Conservation (phyloP, 768 basidiomycete genomes). For the Fistulinella prunicolor region DNA sequence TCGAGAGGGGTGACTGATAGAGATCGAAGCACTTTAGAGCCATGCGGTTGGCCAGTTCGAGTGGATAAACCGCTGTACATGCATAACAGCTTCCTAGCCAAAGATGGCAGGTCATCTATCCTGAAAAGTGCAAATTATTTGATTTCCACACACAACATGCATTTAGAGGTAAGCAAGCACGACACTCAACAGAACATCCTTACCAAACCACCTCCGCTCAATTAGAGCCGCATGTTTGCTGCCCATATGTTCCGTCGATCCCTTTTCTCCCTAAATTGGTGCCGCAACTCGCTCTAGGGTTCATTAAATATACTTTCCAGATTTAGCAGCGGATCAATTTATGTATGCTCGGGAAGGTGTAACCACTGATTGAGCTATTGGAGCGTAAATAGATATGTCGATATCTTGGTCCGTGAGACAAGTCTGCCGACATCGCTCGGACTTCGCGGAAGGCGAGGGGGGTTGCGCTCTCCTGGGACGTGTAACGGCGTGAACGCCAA, state of each 20-base stretch:
- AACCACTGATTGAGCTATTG: background rate
- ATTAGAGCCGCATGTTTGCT: constrained; percentile 6
- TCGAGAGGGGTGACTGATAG: constrained; percentile 10
- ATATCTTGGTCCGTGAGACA: too few relatives aligned
- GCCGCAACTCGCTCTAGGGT: constrained; percentile 7
- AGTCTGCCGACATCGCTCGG: background rate
- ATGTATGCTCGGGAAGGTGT: background rate
- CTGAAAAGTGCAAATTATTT: constrained; percentile 32
- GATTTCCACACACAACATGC: constrained; percentile 22
- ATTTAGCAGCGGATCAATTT: constrained; percentile 8
- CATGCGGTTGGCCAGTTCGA: constrained; percentile 23
- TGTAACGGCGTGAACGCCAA: background rate
- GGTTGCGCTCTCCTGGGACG: background rate
- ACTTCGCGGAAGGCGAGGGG: background rate
- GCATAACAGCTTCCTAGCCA: constrained; percentile 9
- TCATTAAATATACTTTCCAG: background rate
- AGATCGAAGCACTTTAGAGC: constrained; percentile 12
- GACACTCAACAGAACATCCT: constrained; percentile 7
- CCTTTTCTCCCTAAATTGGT: constrained; percentile 2
- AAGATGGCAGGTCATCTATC: constrained; percentile 30
- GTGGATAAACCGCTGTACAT: constrained; percentile 13
- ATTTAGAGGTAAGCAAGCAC: constrained; percentile 13
- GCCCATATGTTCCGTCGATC: background rate
- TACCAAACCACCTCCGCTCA: constrained; percentile 28
- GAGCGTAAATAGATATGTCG: too few relatives aligned